These are phyloP conservation scores for Scutellaria baicalensis DNA, from an alignment of 257 asterid genomes.

Conservation along the genomic window DNA sequence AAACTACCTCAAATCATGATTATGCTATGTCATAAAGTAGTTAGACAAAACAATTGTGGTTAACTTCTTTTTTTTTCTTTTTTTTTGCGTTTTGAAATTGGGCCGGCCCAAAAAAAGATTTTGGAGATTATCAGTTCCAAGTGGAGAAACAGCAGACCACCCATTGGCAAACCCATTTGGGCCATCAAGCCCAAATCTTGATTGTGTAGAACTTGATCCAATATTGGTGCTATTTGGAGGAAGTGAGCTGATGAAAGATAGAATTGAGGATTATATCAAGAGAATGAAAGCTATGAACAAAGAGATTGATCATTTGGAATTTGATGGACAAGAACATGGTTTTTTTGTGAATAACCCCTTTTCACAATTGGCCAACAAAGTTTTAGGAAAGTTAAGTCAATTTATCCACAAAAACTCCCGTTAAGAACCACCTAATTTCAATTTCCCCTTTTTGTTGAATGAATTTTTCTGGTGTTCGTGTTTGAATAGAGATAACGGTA, in stretches of 20 bases:
- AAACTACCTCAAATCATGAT: no score
- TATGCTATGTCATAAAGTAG: no score
- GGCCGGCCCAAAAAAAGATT: constrained; percentile 31
- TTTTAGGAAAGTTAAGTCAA: constrained; percentile 23
- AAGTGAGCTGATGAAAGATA: constrained; percentile 52
- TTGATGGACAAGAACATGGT: constrained; percentile 48
- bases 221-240: constrained; percentile 54
- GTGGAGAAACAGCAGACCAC: constrained; percentile 44
- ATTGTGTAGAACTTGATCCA: constrained; percentile 37
- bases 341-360: constrained; percentile 50
- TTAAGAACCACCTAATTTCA: not conserved
- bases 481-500: not conserved
- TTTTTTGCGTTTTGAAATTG: not conserved
- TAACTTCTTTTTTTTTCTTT: not conserved
- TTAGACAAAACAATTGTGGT: not conserved
- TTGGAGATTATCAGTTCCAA: constrained; percentile 67
- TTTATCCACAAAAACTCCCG: constrained; percentile 31
- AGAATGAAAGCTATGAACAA: constrained; percentile 39
- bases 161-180: constrained; percentile 73
- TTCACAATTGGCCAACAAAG: constrained; percentile 29
- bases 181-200: constrained; percentile 44
- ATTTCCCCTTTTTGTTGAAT: not conserved
- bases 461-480: not conserved
- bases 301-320: constrained; percentile 27
- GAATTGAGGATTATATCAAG: constrained; percentile 42